These are phyloP conservation scores for Quercus mongolica DNA, from an alignment of 306 rosid genomes.

Conservation along the genomic window DNA sequence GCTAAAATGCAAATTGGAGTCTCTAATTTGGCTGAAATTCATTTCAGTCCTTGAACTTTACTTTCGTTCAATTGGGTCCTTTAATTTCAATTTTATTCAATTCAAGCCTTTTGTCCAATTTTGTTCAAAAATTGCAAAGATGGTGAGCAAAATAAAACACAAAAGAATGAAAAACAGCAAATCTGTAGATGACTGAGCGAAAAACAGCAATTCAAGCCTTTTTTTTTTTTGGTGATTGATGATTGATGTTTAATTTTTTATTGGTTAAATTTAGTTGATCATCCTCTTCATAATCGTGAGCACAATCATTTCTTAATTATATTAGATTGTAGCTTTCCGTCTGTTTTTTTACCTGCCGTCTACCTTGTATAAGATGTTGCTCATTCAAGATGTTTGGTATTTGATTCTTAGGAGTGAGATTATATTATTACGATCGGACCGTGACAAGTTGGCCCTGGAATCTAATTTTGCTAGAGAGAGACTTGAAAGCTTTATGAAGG, in stretches of 20 bases:
- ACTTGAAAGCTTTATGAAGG: slow-evolving; percentile 69
- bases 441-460: slow-evolving; percentile 69
- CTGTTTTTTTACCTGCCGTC: neutral
- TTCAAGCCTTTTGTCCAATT: too few species aligned
- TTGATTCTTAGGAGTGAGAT: slow-evolving; percentile 59
- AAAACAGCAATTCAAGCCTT: too few species aligned
- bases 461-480: slow-evolving; percentile 69
- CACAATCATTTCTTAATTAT: neutral
- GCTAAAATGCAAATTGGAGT: too few species aligned
- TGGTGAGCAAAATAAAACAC: too few species aligned
- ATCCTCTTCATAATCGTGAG: neutral
- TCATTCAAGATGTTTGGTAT: neutral
- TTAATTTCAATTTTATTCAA: too few species aligned
- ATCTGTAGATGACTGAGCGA: too few species aligned
- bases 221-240: neutral
- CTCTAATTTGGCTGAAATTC: too few species aligned
- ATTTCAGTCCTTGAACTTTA: too few species aligned
- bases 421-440: slow-evolving; percentile 58
- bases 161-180: too few species aligned
- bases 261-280: neutral
- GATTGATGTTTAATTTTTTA: neutral
- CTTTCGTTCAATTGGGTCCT: too few species aligned
- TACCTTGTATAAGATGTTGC: neutral
- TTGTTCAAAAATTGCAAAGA: too few species aligned
- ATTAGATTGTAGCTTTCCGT: neutral